Percentiles rank a stretch among this genome's conserved stretches.
Evolutionary conservation across 768 basidiomycete species (phyloP).

Genomic region (Russula brevipes): DNA sequence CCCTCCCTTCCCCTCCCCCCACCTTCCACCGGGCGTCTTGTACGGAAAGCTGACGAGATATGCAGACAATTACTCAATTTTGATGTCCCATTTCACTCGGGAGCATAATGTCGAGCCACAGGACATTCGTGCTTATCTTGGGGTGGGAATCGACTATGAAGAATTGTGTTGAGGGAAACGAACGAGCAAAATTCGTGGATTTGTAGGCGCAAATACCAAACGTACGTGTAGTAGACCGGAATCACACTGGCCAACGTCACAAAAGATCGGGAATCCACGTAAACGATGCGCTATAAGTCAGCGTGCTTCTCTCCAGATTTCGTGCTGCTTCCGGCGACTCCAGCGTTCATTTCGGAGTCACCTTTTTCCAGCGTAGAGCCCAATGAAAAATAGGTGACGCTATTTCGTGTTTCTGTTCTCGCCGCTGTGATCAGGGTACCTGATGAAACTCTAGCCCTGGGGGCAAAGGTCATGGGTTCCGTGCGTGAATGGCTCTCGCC

Average conservation of each 20-base stretch:
- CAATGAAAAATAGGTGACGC: background rate
- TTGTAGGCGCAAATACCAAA: background rate
- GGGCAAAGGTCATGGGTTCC: background rate
- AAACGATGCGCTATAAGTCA: background rate
- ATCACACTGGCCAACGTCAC: background rate
- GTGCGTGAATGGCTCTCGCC: background rate
- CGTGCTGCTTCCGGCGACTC: background rate
- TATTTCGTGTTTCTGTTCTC: background rate
- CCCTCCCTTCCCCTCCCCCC: background rate
- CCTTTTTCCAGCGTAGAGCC: background rate
- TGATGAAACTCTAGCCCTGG: background rate
- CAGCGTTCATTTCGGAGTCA: background rate
- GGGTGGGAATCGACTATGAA: constrained; percentile 69
- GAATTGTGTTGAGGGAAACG: constrained; percentile 46
- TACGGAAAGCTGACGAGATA: background rate
- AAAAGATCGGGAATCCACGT: too few species aligned
- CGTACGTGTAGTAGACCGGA: background rate
- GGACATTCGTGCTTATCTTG: constrained; percentile 64
- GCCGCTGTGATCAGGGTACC: background rate
- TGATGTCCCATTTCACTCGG: constrained; percentile 61
- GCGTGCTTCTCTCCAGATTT: background rate
- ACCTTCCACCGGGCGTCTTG: background rate
- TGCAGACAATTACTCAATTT: constrained; percentile 64
- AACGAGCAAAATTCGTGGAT: background rate
- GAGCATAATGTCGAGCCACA: constrained; percentile 52